phyloP scores from a whole-genome alignment of 1,139 yeast species.

The Taiozyma sp. region DNA sequence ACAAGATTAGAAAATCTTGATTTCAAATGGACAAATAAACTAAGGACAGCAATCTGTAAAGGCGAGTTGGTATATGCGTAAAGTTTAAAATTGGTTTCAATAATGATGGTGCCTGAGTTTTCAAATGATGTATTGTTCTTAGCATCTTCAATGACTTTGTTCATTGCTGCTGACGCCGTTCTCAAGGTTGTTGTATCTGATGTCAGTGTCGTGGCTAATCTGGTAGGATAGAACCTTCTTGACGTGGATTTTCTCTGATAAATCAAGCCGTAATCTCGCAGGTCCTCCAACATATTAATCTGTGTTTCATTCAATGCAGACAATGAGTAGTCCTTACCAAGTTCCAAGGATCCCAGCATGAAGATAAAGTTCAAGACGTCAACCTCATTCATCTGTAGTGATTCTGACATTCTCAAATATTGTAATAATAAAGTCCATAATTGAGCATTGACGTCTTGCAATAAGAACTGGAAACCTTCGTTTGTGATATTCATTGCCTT shows the following conservation, averaged over 20 bases:
- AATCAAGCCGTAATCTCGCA: slow-evolving; percentile 87
- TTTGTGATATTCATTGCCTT: slow-evolving; percentile 69
- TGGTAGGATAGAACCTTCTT: slow-evolving; percentile 78
- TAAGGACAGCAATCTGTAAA: slow-evolving; percentile 86
- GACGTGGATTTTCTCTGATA: slow-evolving; percentile 64
- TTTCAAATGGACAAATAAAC: slow-evolving; percentile 77
- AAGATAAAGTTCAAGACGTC: slow-evolving; percentile 92
- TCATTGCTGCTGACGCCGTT: slow-evolving; percentile 65
- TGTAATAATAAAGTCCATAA: slow-evolving; percentile 90
- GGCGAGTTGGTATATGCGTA: slow-evolving; percentile 96
- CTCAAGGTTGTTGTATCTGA: slow-evolving; percentile 71
- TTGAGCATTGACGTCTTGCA: slow-evolving; percentile 92
- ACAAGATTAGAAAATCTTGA: slow-evolving; percentile 90
- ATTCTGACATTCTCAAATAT: slow-evolving; percentile 79
- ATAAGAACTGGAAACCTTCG: slow-evolving; percentile 85
- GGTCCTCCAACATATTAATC: slow-evolving; percentile 78
- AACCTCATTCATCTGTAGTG: slow-evolving; percentile 88
- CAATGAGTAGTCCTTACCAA: slow-evolving; percentile 81
- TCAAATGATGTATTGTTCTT: slow-evolving; percentile 25
- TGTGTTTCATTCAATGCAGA: slow-evolving; percentile 75
- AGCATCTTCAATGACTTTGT: slow-evolving; percentile 46
- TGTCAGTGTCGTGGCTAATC: slow-evolving; percentile 85
- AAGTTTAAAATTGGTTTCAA: slow-evolving; percentile 89
- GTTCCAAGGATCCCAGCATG: slow-evolving; percentile 85
- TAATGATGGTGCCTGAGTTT: slow-evolving; percentile 61